Evolutionary conservation across 2,329 filamentous ascomycete species (phyloP), one percentile per base, ranked within the genome.

Genomic region (Beauveria medogensis): DNA sequence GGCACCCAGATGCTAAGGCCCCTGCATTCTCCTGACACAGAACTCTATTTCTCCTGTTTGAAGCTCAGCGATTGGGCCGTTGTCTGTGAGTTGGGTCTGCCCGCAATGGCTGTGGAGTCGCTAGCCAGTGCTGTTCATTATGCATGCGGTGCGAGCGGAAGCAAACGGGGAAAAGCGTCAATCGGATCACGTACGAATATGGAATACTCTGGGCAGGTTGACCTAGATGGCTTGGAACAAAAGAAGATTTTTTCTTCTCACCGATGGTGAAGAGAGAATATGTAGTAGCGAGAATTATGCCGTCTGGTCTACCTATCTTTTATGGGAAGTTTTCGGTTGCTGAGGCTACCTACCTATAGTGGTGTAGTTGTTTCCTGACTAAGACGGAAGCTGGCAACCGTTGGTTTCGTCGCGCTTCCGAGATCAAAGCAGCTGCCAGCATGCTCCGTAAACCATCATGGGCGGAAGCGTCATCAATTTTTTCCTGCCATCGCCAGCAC

Each of bases 11-110:
- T 48, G 47, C 4, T 7, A 37, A 44, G 24, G 56, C 46, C 47
- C 46, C 47, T 59, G 56, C 56, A 52, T 59, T 28, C 22, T 44
- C 56, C 47, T 59, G 56, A 59, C 24, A 44, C 46, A 52, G 43
- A 59, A 59, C 37, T 59, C 37, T 59, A 59, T 58, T 58, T 24
- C 16, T 52, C 56, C 22, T 3, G 40, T 51, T 30, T 30, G 30
- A 18, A n/a, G 54, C 54, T n/a, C 28, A 14, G 43, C 43, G 28
- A 56, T 48, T 43, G 43, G 44, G 26, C 37, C 9, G 8, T 43
- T 28, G 7, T 28, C 5, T 9, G 14, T 16, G 18, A 37, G 54
- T 7, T 30, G 16, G 12, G 40, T 55, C 18, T 46, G 26, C 18
- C 26, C 20, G 12, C 4, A 55, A n/a, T 24, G n/a, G 43, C 14